phyloP scores from a whole-genome alignment of 176 grass and related monocot species.

The Dactylis glomerata region DNA sequence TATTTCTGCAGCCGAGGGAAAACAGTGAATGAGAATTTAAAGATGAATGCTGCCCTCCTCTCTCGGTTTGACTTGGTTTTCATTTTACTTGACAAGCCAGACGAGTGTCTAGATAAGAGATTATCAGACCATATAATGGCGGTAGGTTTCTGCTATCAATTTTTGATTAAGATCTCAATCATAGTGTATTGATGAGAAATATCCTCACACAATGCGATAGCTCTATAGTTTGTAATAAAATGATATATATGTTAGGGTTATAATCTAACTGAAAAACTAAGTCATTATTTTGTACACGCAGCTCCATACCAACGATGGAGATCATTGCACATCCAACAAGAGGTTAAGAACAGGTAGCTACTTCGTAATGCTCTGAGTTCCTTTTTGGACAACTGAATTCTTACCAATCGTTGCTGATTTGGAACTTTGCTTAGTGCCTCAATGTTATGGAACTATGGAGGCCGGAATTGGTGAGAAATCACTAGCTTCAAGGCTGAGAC shows the following conservation, averaged over 20 bases:
- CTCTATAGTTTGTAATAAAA: slow-evolving; percentile 9
- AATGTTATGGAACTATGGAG: slow-evolving; percentile 12
- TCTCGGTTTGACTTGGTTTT: slow-evolving; percentile 96
- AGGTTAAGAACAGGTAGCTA: slow-evolving; percentile 54
- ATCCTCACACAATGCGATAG: not conserved
- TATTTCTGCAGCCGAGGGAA: slow-evolving; percentile 70
- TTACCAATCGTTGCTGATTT: not conserved
- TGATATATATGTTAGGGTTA: not conserved
- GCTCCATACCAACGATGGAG: slow-evolving; percentile 60
- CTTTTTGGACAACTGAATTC: slow-evolving; percentile 25
- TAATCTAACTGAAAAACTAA: slow-evolving; percentile 19
- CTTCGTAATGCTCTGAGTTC: not conserved
- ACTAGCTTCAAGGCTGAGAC: slow-evolving; percentile 62
- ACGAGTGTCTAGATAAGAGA: slow-evolving; percentile 77
- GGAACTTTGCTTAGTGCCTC: slow-evolving; percentile 41
- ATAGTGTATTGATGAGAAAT: not conserved
- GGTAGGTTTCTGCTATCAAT: slow-evolving; percentile 37
- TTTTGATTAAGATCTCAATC: not conserved
- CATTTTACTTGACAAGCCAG: slow-evolving; percentile 85
- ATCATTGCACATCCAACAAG: slow-evolving; percentile 40
- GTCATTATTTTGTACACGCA: slow-evolving; percentile 20
- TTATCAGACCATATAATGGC: slow-evolving; percentile 87
- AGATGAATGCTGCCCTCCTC: slow-evolving; percentile 83
- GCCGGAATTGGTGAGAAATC: slow-evolving; percentile 24
- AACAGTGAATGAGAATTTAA: slow-evolving; percentile 90